phyloP scores from a whole-genome alignment of 495 filamentous ascomycete species.

The Pyrenopolyporus hunteri region DNA sequence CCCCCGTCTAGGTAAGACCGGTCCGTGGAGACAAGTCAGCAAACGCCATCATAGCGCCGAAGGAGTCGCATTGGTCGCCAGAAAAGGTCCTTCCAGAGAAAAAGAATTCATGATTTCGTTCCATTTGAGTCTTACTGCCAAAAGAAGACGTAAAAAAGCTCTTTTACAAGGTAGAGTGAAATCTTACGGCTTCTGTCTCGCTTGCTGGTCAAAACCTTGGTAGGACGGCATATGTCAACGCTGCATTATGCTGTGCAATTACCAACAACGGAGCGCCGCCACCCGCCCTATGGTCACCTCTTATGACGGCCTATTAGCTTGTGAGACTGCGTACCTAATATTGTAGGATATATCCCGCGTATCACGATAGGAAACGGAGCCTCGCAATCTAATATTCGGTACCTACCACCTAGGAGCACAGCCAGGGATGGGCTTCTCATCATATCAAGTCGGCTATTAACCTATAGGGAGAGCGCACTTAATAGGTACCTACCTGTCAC shows the following conservation, averaged over 20 bases:
- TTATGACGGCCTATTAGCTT: constrained; percentile 1
- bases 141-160: not conserved
- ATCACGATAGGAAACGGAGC: constrained; percentile 2
- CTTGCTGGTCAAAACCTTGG: constrained; percentile 13
- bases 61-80: too few relatives aligned
- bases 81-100: not conserved
- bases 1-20: not conserved
- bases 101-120: not conserved
- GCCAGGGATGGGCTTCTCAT: not conserved
- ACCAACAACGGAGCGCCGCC: not conserved
- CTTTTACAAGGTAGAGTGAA: not conserved
- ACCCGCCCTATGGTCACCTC: too few relatives aligned
- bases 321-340: not conserved
- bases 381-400: not conserved
- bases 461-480: not conserved
- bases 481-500: not conserved
- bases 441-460: not conserved
- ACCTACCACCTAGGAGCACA: not conserved
- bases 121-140: not conserved
- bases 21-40: not conserved
- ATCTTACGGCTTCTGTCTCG: constrained; percentile 2
- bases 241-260: constrained; percentile 18
- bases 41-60: too few relatives aligned
- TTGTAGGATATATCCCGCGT: not conserved
- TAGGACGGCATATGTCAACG: constrained; percentile 28